These are phyloP conservation scores for Ceriops tagal DNA, from an alignment of 345 rosid species.

Conservation along the genomic window DNA sequence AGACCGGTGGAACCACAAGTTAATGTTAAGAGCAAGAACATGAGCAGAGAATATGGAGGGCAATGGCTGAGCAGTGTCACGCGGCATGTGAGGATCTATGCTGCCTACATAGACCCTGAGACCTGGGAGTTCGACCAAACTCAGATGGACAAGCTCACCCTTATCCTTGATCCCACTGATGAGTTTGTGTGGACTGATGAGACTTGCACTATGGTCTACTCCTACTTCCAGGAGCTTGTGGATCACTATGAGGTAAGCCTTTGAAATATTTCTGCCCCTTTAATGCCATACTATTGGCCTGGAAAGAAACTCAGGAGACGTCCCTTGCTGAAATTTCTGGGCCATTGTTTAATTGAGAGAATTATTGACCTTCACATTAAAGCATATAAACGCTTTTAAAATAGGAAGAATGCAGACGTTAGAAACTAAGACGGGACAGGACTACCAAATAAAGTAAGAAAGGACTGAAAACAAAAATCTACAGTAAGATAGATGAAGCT, in stretches of 20 bases:
- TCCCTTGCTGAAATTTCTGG: too few species aligned
- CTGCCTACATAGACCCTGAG: conserved; percentile 32
- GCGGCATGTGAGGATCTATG: conserved; percentile 28
- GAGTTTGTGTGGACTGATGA: conserved; percentile 86
- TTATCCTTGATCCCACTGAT: conserved; percentile 76
- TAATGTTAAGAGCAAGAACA: conserved; percentile 72
- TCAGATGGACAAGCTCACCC: conserved; percentile 78
- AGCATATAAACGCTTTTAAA: too few species aligned
- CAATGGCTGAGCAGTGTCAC: conserved; percentile 35
- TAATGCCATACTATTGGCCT: too few species aligned
- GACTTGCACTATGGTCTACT: conserved; percentile 59
- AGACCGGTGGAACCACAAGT: conserved; percentile 82
- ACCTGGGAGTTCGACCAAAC: conserved; percentile 31
- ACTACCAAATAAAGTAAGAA: too few species aligned
- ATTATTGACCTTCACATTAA: too few species aligned
- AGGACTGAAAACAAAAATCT: too few species aligned
- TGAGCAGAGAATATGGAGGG: conserved; percentile 62
- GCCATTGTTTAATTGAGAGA: too few species aligned
- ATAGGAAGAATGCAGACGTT: too few species aligned
- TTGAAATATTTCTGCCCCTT: too few species aligned
- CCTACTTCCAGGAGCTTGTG: conserved; percentile 87
- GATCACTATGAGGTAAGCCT: conserved; percentile 81
- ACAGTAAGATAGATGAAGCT: too few species aligned
- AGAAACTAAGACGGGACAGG: too few species aligned
- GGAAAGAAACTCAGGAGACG: too few species aligned